These are phyloP conservation scores for Aspergillus sp. DNA, from an alignment of 2,329 filamentous ascomycete species.

Conservation along the genomic window DNA sequence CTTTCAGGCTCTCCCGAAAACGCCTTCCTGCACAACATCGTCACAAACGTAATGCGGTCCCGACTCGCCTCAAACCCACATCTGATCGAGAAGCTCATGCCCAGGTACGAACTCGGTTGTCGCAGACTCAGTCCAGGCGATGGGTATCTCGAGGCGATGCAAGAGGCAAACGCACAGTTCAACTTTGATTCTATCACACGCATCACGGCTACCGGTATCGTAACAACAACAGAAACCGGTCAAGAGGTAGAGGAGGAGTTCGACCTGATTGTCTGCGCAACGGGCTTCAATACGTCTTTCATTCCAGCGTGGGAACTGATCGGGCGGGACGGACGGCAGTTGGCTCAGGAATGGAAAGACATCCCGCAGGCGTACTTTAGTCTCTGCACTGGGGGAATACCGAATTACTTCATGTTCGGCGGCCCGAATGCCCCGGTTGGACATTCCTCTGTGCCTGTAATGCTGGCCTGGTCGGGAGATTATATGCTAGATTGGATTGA, in stretches of 20 bases:
- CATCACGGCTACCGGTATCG: constrained; percentile 23
- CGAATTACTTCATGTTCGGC: constrained; percentile 32
- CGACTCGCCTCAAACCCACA: constrained; percentile 18
- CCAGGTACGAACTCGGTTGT: constrained; percentile 25
- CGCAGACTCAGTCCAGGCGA: constrained; percentile 29
- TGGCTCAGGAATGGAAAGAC: constrained; percentile 23
- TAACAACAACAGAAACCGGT: constrained; percentile 13
- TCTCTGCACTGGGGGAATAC: constrained; percentile 19
- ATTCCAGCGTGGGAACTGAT: constrained; percentile 36
- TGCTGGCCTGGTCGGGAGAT: constrained; percentile 17
- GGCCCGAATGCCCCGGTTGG: constrained; percentile 24
- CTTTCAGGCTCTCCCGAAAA: constrained; percentile 14
- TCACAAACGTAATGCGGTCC: constrained; percentile 17
- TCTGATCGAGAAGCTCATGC: constrained; percentile 24
- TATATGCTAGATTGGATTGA: constrained; percentile 29
- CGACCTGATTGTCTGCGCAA: constrained; percentile 39
- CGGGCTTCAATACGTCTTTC: constrained; percentile 43
- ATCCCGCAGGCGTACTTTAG: constrained; percentile 26
- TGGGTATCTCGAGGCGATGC: constrained; percentile 29
- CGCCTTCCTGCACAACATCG: neutral
- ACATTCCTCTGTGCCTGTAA: constrained; percentile 22
- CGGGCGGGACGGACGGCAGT: constrained; percentile 24
- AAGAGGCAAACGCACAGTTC: constrained; percentile 23
- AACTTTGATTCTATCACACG: constrained; percentile 21
- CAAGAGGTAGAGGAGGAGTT: constrained; percentile 17